These are phyloP conservation scores for Incumbomyces lentus DNA, from an alignment of 2,329 filamentous ascomycete species.

Conservation along the genomic window DNA sequence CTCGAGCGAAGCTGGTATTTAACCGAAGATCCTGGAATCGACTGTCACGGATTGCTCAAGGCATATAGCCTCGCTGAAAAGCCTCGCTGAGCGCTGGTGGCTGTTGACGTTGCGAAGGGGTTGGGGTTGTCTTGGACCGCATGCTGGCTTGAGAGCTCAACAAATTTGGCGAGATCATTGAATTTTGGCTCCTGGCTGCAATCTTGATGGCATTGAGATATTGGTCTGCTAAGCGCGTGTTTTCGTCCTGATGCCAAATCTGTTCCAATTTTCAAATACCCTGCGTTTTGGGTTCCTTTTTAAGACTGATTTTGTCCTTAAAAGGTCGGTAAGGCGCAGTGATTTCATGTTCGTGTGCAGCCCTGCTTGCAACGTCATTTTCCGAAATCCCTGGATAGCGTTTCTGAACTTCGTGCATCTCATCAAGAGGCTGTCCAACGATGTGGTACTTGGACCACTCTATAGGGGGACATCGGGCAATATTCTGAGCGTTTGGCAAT, in stretches of 20 bases:
- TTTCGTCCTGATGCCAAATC: too few relatives aligned
- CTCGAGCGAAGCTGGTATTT: too few relatives aligned
- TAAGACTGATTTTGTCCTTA: slow-evolving; percentile 38
- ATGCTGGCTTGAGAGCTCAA: too few relatives aligned
- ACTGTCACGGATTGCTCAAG: neutral
- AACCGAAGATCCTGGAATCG: too few relatives aligned
- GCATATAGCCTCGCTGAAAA: neutral
- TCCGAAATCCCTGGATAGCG: slow-evolving; percentile 44
- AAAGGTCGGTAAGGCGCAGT: slow-evolving; percentile 52
- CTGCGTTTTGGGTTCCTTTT: neutral
- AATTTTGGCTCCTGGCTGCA: too few relatives aligned
- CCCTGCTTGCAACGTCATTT: slow-evolving; percentile 14
- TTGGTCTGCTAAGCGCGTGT: too few relatives aligned
- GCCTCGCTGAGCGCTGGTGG: too few relatives aligned
- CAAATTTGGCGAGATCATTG: too few relatives aligned
- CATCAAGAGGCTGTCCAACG: slow-evolving; percentile 74
- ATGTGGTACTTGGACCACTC: slow-evolving; percentile 94
- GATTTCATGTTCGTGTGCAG: slow-evolving; percentile 39
- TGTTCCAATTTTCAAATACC: neutral
- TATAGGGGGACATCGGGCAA: slow-evolving; percentile 77
- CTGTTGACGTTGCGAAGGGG: neutral
- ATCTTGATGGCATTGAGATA: too few relatives aligned
- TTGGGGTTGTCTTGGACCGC: too few relatives aligned
- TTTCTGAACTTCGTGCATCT: slow-evolving; percentile 71
- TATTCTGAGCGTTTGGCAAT: slow-evolving; percentile 67